phyloP scores from a whole-genome alignment of 805 yeast genomes.

The Candida xiaguanensis region DNA sequence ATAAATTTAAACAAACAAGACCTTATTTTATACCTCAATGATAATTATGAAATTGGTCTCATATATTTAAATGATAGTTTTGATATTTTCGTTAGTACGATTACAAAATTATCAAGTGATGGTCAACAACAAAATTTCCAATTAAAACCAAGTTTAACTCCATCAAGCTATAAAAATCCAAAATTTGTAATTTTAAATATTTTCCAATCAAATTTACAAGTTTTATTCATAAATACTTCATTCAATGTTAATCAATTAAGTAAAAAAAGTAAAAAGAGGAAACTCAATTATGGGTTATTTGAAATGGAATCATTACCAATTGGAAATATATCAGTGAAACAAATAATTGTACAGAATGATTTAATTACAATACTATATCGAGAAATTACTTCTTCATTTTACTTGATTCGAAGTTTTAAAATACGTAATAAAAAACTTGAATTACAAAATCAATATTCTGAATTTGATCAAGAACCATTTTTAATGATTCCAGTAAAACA shows the following conservation, averaged over 20 bases:
- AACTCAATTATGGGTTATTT: background rate
- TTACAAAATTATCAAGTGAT: background rate
- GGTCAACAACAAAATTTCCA: slow-evolving; percentile 8
- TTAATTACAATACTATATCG: slow-evolving; percentile 7
- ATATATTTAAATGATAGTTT: slow-evolving; percentile 1
- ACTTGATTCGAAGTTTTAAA: slow-evolving; percentile 5
- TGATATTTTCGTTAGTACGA: background rate
- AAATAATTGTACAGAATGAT: slow-evolving; percentile 2
- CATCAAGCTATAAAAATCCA: slow-evolving; percentile 6
- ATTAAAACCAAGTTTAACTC: slow-evolving; percentile 2
- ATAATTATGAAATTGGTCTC: slow-evolving; percentile 2
- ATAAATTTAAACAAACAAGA: slow-evolving; percentile 1
- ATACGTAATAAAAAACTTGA: background rate
- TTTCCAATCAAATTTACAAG: slow-evolving; percentile 5
- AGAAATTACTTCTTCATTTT: background rate
- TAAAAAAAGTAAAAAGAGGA: background rate
- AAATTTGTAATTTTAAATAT: slow-evolving; percentile 3
- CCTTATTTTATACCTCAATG: background rate
- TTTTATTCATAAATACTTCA: slow-evolving; percentile 1
- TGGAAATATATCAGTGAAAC: slow-evolving; percentile 7
- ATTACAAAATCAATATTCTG: slow-evolving; percentile 7
- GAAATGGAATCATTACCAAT: background rate
- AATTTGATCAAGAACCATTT: slow-evolving; percentile 7
- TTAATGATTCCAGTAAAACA: slow-evolving; percentile 5
- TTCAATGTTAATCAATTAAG: background rate